These are phyloP conservation scores for Yamagishiella unicocca DNA, from an alignment of 139 green algal genomes.

Conservation along the genomic window DNA sequence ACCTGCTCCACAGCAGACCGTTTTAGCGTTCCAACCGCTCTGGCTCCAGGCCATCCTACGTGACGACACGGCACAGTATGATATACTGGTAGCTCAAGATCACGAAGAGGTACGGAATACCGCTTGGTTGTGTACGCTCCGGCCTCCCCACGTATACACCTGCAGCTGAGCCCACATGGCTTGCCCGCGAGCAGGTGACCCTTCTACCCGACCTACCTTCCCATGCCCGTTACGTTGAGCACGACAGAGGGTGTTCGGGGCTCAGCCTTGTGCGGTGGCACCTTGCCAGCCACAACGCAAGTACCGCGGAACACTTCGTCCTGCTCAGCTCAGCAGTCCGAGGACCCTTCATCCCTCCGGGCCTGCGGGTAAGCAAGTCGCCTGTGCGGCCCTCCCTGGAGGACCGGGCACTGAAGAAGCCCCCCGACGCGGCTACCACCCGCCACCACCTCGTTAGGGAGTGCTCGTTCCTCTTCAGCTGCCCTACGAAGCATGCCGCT, in stretches of 20 bases:
- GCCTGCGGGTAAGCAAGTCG: background rate
- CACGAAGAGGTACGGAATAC: background rate
- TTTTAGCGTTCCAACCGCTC: too few relatives aligned
- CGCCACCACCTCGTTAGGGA: too few relatives aligned
- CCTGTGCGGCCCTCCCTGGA: too few relatives aligned
- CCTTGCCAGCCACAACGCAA: background rate
- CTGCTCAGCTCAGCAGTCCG: constrained; percentile 24
- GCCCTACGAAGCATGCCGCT: background rate
- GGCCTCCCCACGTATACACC: background rate
- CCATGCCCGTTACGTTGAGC: background rate
- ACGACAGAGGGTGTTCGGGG: background rate
- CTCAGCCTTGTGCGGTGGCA: constrained; percentile 24
- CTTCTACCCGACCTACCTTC: constrained; percentile 5
- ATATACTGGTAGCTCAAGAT: background rate
- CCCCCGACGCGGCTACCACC: too few relatives aligned
- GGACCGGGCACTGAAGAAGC: too few relatives aligned
- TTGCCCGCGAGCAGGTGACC: background rate
- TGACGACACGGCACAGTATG: background rate
- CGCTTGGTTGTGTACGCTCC: too few relatives aligned
- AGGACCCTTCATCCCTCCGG: constrained; percentile 28
- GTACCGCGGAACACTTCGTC: background rate
- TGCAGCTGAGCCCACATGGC: background rate
- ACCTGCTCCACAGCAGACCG: too few relatives aligned
- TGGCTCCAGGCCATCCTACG: background rate
- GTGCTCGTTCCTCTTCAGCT: background rate